Evolutionary conservation across 2,329 filamentous ascomycete species (phyloP).

Genomic region (Sporothrix variecibatus): DNA sequence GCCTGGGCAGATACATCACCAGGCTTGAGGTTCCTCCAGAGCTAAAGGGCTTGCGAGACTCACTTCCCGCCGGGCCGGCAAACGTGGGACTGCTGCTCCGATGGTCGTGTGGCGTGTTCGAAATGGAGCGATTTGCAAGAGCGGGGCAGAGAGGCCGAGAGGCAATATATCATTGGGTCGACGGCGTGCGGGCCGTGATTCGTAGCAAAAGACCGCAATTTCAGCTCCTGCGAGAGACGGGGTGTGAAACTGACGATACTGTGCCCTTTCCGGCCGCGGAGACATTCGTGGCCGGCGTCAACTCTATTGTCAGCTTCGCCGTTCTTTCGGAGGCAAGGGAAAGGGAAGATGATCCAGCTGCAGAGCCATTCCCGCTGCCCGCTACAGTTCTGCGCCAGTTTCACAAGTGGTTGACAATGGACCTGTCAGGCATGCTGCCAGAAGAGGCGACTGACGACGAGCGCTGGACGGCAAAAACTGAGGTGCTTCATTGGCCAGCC

Average conservation of each 20-base stretch:
- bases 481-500: constrained; percentile 23
- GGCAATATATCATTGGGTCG: constrained; percentile 19
- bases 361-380: not conserved
- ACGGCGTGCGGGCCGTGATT: not conserved
- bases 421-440: constrained; percentile 13
- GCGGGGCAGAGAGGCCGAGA: not conserved
- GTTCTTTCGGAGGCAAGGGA: not conserved
- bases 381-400: not conserved
- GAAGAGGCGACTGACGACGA: constrained; percentile 14
- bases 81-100: constrained; percentile 24
- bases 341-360: not conserved
- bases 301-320: constrained; percentile 25
- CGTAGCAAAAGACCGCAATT: not conserved
- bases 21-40: constrained; percentile 20
- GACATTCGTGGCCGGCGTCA: constrained; percentile 22
- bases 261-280: not conserved
- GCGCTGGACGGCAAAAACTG: constrained; percentile 2
- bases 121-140: constrained; percentile 25
- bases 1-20: constrained; percentile 20
- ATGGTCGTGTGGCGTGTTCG: constrained; percentile 25
- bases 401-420: constrained; percentile 23
- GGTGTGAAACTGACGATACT: not conserved
- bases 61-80: constrained; percentile 7
- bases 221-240: constrained; percentile 15
- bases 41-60: not conserved